A percentile compares a stretch with the other conserved stretches of the same genome.
phyloP scores from a whole-genome alignment of 2,329 filamentous ascomycete species.

The Talaromyces verruculosus region DNA sequence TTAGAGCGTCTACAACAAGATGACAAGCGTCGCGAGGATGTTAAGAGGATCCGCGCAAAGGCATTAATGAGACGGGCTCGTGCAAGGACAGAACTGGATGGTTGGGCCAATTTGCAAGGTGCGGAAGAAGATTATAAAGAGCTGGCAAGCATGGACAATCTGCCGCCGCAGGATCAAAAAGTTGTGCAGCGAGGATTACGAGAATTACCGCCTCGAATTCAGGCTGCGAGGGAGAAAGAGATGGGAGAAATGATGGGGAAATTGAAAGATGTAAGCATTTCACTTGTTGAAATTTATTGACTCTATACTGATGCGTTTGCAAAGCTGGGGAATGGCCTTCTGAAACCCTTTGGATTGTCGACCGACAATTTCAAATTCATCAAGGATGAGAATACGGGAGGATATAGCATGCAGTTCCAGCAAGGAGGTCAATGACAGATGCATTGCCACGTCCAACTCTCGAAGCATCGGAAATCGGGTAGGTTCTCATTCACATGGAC shows the following conservation, averaged over 20 bases:
- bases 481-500: neutral
- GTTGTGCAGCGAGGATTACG: constrained; percentile 67
- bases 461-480: neutral
- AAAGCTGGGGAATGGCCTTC: constrained; percentile 79
- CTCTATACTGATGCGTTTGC: constrained; percentile 12
- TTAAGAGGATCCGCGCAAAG: constrained; percentile 77
- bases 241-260: constrained; percentile 98
- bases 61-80: constrained; percentile 76
- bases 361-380: constrained; percentile 94
- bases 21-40: constrained; percentile 59
- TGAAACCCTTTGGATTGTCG: constrained; percentile 90
- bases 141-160: constrained; percentile 59
- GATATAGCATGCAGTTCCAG: constrained; percentile 89
- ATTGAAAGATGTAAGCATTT: constrained; percentile 67
- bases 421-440: constrained; percentile 21
- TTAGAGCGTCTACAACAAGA: constrained; percentile 46
- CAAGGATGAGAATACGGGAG: constrained; percentile 83
- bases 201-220: constrained; percentile 65
- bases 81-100: constrained; percentile 67
- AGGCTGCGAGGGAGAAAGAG: constrained; percentile 79
- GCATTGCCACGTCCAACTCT: neutral
- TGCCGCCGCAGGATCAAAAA: constrained; percentile 65
- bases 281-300: neutral
- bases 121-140: constrained; percentile 78
- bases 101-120: constrained; percentile 77